Base-by-base conservation (phyloP, 371 early-diverging fungal genomes). In the Mortierella sp. region DNA sequence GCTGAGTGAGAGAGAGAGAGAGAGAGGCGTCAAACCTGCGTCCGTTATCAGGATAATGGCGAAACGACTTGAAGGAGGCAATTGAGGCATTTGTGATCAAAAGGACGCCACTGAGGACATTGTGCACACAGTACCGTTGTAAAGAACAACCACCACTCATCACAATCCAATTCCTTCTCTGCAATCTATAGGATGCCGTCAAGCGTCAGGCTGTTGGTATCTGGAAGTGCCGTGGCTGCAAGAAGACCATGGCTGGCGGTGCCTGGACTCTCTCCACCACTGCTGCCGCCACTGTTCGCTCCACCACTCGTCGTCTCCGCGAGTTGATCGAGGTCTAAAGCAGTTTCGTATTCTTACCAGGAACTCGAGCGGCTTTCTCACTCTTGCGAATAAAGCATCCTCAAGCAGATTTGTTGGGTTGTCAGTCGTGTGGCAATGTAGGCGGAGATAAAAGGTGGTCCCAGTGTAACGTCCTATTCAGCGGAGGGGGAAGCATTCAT, bases 201-300 rank as follows among this genome's bases (percentile, higher is more conserved):
- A 96, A 94, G 90, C 95, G 99, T 82, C 81, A 88, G 60, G 92
- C 96, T 60, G 99, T 99, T 77, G 99, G 99, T 80, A 98, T 99
- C 91, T 99, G 99, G 99, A 90, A 95, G 85, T 99, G 99, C 92
- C 91, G 90, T 83, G 95, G 94, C 61, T 99, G 99, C 90, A 90
- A 88, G 80, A 95, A 97, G 90, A 85, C 85, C 79, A 85, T 99
- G 83, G 99, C 99, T 71, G 99, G 99, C 79, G 99, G 99, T 81
- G 99, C 99, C 73, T 99, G 97, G 95, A 94, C 95, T 57, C 91
- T 98, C 71, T 91, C 90, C 59, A 97, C 98, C 78, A 92, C 94
- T 76, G 91, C 94, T 71, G 96, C 97, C 67, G 88, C 93, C 71
- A 92, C 96, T 60, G 92, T 93, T 73, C 94, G 98, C 80, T 91